Base-by-base conservation (phyloP, 441 rosid species). In the Cnidoscolus chayamansa region DNA sequence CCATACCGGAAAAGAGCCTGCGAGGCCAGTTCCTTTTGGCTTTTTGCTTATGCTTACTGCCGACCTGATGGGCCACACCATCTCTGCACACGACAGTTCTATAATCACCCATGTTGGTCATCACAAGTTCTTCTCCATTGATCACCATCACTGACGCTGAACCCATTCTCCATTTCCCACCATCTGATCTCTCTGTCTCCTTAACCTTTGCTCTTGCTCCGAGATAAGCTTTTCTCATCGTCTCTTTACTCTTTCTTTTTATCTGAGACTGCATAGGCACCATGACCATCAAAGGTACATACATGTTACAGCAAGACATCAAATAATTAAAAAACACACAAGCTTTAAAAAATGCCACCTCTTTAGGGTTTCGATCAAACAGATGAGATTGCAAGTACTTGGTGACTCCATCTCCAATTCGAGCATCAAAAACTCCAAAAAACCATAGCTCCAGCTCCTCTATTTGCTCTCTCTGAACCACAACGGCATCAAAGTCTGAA, bases 391-490 rank as follows among this genome's bases (percentile, higher is more conserved):
- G 96, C 70, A 92, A 73, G 60, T 81, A 83, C 67, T 84, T 85
- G 67, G 83, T 69, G 68, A 87, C 77, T 62, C 78, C 81, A 60
- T 86, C 87, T 1, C 93, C 91, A 47, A 80, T 74, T 51, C 60
- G 80, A 48, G 77, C 72, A 78, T 87, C 85, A 0, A 81, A 87
- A n/a, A 87, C 81, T 56, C 90, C 94, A 15, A 90, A 92, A 8
- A 86, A 75, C 93, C 96, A 87, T 63, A 90, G 25, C 79, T 90
- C 96, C 13, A 81, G 68, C 68, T 86, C 88, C 63, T 86, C 83
- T 47, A 84, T 76, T 66, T 83, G 88, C 76, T 90, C 93, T 78
- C 90, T 86, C 57, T 90, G 94, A n/a, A 90, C 83, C 63, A 88
- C 81, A 64, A 89, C 83, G 25, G 25, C 25, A 25, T 25, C 25